Percentiles rank a stretch among this genome's conserved stretches.
These are phyloP conservation scores for Stephanocyclus meneghinianus DNA, from an alignment of 352 stramenopile species.

Conservation along the genomic window DNA sequence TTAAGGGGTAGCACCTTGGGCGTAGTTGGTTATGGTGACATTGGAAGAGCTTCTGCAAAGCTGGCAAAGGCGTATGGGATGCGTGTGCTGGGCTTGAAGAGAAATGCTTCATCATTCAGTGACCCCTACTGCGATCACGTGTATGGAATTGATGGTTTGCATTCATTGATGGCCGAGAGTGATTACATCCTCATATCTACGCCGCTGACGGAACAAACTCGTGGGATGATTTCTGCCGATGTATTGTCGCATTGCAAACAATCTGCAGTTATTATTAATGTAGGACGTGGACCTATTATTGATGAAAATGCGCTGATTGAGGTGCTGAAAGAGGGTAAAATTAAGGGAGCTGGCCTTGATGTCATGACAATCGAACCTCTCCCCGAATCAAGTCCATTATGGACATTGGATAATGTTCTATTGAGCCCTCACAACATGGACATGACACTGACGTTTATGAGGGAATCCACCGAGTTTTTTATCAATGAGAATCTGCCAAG, in stretches of 20 bases:
- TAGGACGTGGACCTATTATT: conserved; percentile 84
- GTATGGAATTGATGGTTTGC: conserved; percentile 63
- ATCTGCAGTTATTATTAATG: conserved; percentile 83
- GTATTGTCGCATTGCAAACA: conserved; percentile 72
- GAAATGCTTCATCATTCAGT: conserved; percentile 42
- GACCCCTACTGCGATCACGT: conserved; percentile 78
- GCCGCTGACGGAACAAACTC: conserved; percentile 80
- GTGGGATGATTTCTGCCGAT: conserved; percentile 70
- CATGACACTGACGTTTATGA: conserved; percentile 80
- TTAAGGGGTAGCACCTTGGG: conserved; percentile 65
- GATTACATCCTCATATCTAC: conserved; percentile 84
- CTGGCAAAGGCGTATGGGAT: conserved; percentile 86
- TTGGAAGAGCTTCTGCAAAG: conserved; percentile 77
- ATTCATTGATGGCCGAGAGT: conserved; percentile 63
- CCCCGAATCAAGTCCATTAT: conserved; percentile 74
- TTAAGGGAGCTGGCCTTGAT: conserved; percentile 84
- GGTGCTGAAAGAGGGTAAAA: conserved; percentile 57
- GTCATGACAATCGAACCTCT: conserved; percentile 83
- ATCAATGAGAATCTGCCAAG: conserved; percentile 78
- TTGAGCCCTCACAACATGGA: conserved; percentile 86
- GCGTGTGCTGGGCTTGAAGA: conserved; percentile 77
- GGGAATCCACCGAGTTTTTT: conserved; percentile 82
- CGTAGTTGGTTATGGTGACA: conserved; percentile 84
- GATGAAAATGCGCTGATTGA: conserved; percentile 81
- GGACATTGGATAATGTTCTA: conserved; percentile 84